Evolutionary conservation across 768 basidiomycete species (phyloP).

Genomic region (Kondoa malvinella): DNA sequence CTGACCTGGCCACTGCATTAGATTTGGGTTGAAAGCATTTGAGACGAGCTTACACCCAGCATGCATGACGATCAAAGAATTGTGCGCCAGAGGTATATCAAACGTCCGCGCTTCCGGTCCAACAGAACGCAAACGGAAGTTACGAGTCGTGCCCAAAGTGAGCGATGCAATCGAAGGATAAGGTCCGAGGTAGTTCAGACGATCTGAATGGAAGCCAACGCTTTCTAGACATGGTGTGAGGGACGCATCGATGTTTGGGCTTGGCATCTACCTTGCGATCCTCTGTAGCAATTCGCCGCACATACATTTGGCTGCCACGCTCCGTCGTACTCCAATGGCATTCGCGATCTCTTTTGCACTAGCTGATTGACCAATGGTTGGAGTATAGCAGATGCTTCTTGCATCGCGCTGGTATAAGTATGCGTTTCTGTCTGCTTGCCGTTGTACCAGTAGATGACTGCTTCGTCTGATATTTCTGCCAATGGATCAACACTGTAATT

Average conservation of each 20-base stretch:
- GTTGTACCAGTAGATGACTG: slow-evolving; percentile 22
- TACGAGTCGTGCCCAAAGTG: slow-evolving; percentile 24
- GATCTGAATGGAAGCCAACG: slow-evolving; percentile 26
- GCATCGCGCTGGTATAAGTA: slow-evolving; percentile 17
- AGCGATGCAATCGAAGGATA: slow-evolving; percentile 26
- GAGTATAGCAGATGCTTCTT: slow-evolving; percentile 20
- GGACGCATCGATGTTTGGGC: background rate
- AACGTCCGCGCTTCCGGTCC: slow-evolving; percentile 19
- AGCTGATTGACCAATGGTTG: slow-evolving; percentile 19
- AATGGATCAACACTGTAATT: background rate
- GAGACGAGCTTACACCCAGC: slow-evolving; percentile 15
- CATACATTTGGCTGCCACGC: slow-evolving; percentile 26
- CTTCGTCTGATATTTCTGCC: slow-evolving; percentile 12
- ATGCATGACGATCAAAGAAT: slow-evolving; percentile 27
- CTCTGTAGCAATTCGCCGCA: slow-evolving; percentile 25
- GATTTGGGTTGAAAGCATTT: too few species aligned
- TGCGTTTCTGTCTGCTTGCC: slow-evolving; percentile 4
- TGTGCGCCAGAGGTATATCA: slow-evolving; percentile 24
- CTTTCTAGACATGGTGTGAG: background rate
- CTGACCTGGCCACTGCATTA: slow-evolving; percentile 9
- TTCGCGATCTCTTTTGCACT: slow-evolving; percentile 6
- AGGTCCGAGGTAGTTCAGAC: slow-evolving; percentile 26
- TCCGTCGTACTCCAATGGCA: slow-evolving; percentile 21
- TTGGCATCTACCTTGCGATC: slow-evolving; percentile 13
- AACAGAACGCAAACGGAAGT: slow-evolving; percentile 22